phyloP scores from a whole-genome alignment of 2,329 filamentous ascomycete species.

The Cytospora chrysosperma region DNA sequence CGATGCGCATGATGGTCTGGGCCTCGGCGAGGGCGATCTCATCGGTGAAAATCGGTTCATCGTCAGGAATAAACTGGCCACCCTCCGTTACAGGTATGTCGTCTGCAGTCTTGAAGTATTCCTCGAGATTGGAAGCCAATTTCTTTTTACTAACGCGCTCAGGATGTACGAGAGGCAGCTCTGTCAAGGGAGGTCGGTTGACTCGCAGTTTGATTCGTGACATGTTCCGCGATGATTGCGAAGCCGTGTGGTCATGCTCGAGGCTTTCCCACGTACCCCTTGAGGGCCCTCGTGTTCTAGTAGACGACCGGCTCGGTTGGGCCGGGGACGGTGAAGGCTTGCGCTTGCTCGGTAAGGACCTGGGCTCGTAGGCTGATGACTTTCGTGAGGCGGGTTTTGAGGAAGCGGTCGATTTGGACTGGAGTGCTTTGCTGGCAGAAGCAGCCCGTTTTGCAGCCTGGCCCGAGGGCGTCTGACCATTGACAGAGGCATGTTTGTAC shows the following conservation, averaged over 20 bases:
- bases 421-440: constrained; percentile 32
- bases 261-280: constrained; percentile 30
- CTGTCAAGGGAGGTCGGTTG: constrained; percentile 32
- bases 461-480: constrained; percentile 29
- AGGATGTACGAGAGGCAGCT: constrained; percentile 59
- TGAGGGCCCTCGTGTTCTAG: constrained; percentile 33
- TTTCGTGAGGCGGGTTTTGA: constrained; percentile 18
- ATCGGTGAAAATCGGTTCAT: constrained; percentile 57
- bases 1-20: constrained; percentile 63
- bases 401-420: constrained; percentile 9
- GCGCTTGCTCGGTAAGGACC: constrained; percentile 24
- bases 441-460: constrained; percentile 32
- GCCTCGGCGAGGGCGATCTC: constrained; percentile 69
- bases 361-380: constrained; percentile 26
- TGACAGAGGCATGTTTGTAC: constrained; percentile 30
- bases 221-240: constrained; percentile 15
- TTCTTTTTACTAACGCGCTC: constrained; percentile 55
- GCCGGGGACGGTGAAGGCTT: constrained; percentile 38
- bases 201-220: constrained; percentile 19
- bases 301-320: constrained; percentile 26
- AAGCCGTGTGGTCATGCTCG: constrained; percentile 30
- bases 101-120: constrained; percentile 54
- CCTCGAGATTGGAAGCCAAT: constrained; percentile 54
- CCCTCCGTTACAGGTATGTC: constrained; percentile 57
- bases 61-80: constrained; percentile 54